Evolutionary conservation across 1,139 yeast species (phyloP), one percentile per base, ranked within the genome.

Genomic region (Candida pseudoviswanathii): DNA sequence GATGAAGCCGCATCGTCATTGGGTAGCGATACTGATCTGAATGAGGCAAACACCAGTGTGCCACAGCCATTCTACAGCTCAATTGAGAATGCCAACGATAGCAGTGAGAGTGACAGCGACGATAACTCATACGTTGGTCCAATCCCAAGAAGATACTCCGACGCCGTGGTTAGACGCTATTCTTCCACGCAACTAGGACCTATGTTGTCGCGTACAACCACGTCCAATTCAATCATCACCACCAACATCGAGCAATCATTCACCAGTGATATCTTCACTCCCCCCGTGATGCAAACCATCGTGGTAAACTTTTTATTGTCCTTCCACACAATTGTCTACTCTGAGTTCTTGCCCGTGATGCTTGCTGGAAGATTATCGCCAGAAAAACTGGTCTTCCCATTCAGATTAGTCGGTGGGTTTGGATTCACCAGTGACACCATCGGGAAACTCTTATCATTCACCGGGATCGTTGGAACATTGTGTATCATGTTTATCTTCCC

Each of bases 331-430:
- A 68, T 81, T n/a, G 78, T 81, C 4, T 81, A 71, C 60, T 74
- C 73, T 45, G 88, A 84, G 61, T 81, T 84, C 53, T 64, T 82
- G 42, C 88, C 89, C 8, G 80, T 84, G 4, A 78, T 80, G 50
- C 64, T 83, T 24, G 85, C 87, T 0, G 71, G 82, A n/a, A 68
- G 72, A 36, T 66, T 78, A 44, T 66, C 60, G 36, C 62, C 63
- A 1, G 61, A 61, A 10, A 55, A 63, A 22, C 58, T 82, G 16
- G 57, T 64, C 34, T 81, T 84, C 32, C 44, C 44, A 5, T 58
- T 61, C 37, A 52, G 41, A 25, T 58, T 67, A 9, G 56, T 57
- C 5, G 72, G 72, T 5, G 72, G 72, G 1, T 66, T 66, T 58
- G 67, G 67, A 3, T 69, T 61, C 59, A 63, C 65, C 36, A 68